These are phyloP conservation scores for Zymoseptoria crescenta DNA, from an alignment of 2,329 filamentous ascomycete genomes.

Conservation along the genomic window DNA sequence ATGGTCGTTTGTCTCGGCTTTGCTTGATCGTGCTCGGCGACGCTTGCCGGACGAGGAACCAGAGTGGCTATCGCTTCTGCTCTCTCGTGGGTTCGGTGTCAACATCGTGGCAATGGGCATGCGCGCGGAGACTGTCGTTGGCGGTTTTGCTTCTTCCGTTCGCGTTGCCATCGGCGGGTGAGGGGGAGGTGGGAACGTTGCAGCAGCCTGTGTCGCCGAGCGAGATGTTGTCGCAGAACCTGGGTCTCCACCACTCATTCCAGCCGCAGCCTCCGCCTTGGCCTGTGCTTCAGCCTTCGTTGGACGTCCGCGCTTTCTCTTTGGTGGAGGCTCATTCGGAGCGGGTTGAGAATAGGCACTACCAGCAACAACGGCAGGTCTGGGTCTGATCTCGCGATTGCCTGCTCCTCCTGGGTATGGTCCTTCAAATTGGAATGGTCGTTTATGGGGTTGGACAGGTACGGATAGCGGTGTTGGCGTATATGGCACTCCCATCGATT, in stretches of 20 bases:
- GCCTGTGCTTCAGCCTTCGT: slow-evolving; percentile 41
- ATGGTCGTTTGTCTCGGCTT: slow-evolving; percentile 14
- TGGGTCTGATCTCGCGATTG: slow-evolving; percentile 40
- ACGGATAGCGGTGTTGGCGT: slow-evolving; percentile 23
- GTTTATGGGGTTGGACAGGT: slow-evolving; percentile 20
- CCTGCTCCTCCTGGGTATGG: slow-evolving; percentile 22
- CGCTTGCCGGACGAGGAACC: slow-evolving; percentile 26
- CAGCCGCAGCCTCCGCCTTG: slow-evolving; percentile 32
- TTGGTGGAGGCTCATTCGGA: slow-evolving; percentile 25
- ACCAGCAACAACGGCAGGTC: slow-evolving; percentile 27
- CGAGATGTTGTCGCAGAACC: slow-evolving; percentile 29
- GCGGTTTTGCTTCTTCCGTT: slow-evolving; percentile 13
- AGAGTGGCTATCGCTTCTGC: slow-evolving; percentile 23
- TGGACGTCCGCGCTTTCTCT: slow-evolving; percentile 42
- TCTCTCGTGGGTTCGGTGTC: slow-evolving; percentile 22
- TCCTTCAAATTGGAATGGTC: slow-evolving; percentile 24
- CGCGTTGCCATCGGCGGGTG: slow-evolving; percentile 2
- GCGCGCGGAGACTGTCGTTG: slow-evolving; percentile 19
- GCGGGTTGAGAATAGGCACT: slow-evolving; percentile 14
- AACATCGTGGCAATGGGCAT: slow-evolving; percentile 30
- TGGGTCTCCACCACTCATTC: slow-evolving; percentile 27
- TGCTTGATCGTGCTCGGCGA: slow-evolving; percentile 22
- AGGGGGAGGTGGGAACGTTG: slow-evolving; percentile 1
- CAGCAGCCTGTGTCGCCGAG: slow-evolving; percentile 8
- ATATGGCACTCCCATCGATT: slow-evolving; percentile 18